phyloP scores from a whole-genome alignment of 2,329 filamentous ascomycete genomes.

The Tolypocladium paradoxum region DNA sequence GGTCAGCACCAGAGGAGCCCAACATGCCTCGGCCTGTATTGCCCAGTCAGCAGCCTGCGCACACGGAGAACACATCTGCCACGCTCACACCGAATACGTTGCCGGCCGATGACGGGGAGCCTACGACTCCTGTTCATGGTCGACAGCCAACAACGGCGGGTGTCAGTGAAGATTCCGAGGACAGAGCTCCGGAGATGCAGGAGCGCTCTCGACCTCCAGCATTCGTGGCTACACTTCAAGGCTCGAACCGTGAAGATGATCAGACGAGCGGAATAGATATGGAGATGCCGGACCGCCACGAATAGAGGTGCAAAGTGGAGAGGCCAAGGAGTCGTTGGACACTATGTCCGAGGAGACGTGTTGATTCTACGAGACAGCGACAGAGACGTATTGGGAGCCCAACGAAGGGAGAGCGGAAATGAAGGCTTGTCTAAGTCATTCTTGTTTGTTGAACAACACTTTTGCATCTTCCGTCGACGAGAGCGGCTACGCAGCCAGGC shows the following conservation, averaged over 20 bases:
- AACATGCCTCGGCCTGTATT: constrained; percentile 5
- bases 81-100: constrained; percentile 14
- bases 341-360: neutral
- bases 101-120: constrained; percentile 10
- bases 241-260: constrained; percentile 12
- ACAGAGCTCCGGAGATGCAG: constrained; percentile 31
- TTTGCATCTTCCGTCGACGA: neutral
- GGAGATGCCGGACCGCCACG: constrained; percentile 19
- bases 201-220: constrained; percentile 22
- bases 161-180: constrained; percentile 1
- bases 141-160: neutral
- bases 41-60: constrained; percentile 5
- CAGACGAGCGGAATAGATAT: constrained; percentile 22
- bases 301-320: neutral
- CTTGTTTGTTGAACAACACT: neutral
- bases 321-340: neutral
- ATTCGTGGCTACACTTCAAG: constrained; percentile 12
- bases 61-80: constrained; percentile 13
- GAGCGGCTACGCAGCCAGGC: neutral
- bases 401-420: neutral
- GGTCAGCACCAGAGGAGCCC: constrained; percentile 5
- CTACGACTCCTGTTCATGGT: neutral
- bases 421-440: too few relatives aligned
- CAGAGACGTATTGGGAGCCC: neutral
- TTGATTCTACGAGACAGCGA: neutral